phyloP scores from a whole-genome alignment of 805 yeast genomes.

The Nematodospora valgi region DNA sequence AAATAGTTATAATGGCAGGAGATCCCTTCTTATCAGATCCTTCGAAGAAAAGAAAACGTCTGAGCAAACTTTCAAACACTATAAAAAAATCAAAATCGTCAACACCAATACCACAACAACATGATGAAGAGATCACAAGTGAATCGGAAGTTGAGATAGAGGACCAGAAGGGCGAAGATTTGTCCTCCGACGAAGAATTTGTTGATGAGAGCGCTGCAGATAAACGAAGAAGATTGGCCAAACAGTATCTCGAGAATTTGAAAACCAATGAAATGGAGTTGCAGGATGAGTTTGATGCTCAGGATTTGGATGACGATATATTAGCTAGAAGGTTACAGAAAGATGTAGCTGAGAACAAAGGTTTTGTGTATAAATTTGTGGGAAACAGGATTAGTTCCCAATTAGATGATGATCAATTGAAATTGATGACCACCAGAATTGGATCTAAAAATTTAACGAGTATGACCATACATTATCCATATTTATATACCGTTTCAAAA shows the following conservation, averaged over 20 bases:
- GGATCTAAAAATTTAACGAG: constrained; percentile 58
- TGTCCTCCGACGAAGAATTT: constrained; percentile 70
- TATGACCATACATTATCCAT: constrained; percentile 54
- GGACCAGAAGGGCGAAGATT: constrained; percentile 45
- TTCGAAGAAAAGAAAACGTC: constrained; percentile 46
- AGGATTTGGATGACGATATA: constrained; percentile 84
- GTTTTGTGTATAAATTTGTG: constrained; percentile 69
- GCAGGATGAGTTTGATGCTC: constrained; percentile 72
- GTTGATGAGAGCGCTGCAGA: constrained; percentile 83
- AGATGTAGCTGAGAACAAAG: constrained; percentile 89
- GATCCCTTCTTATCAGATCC: constrained; percentile 67
- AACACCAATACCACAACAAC: constrained; percentile 14
- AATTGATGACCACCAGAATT: constrained; percentile 49
- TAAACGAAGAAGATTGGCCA: constrained; percentile 89
- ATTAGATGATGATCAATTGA: constrained; percentile 32
- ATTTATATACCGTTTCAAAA: constrained; percentile 77
- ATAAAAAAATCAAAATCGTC: constrained; percentile 11
- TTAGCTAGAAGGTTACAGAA: constrained; percentile 73
- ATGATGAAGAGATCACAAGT: constrained; percentile 53
- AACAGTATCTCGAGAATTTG: constrained; percentile 81
- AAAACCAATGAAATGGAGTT: constrained; percentile 50
- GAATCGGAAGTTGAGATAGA: constrained; percentile 58
- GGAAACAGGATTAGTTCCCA: constrained; percentile 48
- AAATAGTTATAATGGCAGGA: constrained; percentile 50
- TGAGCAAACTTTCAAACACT: constrained; percentile 18